These are phyloP conservation scores for Penicillium flavigenum DNA, from an alignment of 495 filamentous ascomycete genomes.

Conservation along the genomic window DNA sequence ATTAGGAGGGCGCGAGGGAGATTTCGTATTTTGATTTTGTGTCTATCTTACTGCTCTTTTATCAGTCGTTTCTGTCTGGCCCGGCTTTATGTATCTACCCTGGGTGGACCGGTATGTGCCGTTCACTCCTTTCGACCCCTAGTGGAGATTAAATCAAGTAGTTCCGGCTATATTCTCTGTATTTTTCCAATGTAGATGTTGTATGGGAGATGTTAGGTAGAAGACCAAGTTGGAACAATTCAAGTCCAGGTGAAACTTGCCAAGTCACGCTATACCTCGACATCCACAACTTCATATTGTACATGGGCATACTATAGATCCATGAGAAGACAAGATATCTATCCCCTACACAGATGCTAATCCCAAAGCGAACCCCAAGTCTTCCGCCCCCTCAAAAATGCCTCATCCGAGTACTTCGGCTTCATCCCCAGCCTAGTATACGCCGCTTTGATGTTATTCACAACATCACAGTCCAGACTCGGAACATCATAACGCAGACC, in stretches of 20 bases:
- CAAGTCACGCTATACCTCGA: not conserved
- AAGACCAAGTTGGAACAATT: not conserved
- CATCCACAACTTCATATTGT: not conserved
- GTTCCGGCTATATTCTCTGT: not conserved
- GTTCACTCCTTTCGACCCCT: slow-evolving; percentile 3
- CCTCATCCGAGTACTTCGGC: not conserved
- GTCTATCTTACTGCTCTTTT: slow-evolving; percentile 7
- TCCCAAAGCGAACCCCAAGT: slow-evolving; percentile 2
- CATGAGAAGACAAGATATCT: not conserved
- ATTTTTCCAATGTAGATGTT: not conserved
- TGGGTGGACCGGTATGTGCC: slow-evolving; percentile 11
- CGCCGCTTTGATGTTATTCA: not conserved
- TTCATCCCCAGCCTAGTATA: not conserved
- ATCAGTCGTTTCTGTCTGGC: slow-evolving; percentile 5
- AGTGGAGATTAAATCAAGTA: slow-evolving; percentile 12
- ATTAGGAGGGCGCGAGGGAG: slow-evolving; percentile 28
- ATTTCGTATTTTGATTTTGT: slow-evolving; percentile 23
- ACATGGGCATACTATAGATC: not conserved
- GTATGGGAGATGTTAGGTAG: not conserved
- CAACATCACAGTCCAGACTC: not conserved
- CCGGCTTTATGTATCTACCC: slow-evolving; percentile 7
- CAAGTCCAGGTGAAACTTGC: not conserved
- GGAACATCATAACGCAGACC: not conserved
- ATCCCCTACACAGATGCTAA: not conserved
- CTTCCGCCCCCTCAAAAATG: not conserved